phyloP scores from a whole-genome alignment of 441 rosid genomes.

The Biscutella laevigata region DNA sequence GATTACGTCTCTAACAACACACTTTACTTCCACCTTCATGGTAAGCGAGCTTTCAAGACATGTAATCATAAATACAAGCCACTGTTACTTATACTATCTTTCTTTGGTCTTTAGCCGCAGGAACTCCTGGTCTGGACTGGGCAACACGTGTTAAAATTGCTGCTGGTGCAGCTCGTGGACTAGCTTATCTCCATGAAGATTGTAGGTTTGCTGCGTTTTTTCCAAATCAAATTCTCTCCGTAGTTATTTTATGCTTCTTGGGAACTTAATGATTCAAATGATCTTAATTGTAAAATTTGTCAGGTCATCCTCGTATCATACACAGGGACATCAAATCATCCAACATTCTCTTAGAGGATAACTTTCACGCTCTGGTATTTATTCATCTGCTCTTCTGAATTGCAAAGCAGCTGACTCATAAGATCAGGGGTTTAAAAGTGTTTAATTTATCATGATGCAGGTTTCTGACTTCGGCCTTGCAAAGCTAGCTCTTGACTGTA shows the following conservation, averaged over 20 bases:
- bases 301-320: conserved; percentile 87
- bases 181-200: conserved; percentile 95
- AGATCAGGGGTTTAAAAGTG: conserved; percentile 17
- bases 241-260: neutral
- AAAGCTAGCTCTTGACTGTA: conserved; percentile 76
- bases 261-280: neutral
- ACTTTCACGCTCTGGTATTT: conserved; percentile 73
- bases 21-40: conserved; percentile 85
- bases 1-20: conserved; percentile 77
- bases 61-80: neutral
- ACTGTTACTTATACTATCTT: neutral
- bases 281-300: conserved; percentile 3
- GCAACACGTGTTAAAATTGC: conserved; percentile 65
- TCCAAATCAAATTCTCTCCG: neutral
- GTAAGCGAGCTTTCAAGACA: conserved; percentile 31
- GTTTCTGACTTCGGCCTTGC: conserved; percentile 99
- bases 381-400: conserved; percentile 5
- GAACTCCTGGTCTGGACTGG: conserved; percentile 62
- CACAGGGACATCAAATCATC: conserved; percentile 97
- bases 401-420: neutral
- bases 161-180: conserved; percentile 91
- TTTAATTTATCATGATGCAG: conserved; percentile 32
- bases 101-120: conserved; percentile 38
- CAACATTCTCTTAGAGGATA: conserved; percentile 81
- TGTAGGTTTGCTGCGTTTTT: conserved; percentile 40